These are phyloP conservation scores for Salisapilia sapeloensis DNA, from an alignment of 352 stramenopile genomes.

Conservation along the genomic window DNA sequence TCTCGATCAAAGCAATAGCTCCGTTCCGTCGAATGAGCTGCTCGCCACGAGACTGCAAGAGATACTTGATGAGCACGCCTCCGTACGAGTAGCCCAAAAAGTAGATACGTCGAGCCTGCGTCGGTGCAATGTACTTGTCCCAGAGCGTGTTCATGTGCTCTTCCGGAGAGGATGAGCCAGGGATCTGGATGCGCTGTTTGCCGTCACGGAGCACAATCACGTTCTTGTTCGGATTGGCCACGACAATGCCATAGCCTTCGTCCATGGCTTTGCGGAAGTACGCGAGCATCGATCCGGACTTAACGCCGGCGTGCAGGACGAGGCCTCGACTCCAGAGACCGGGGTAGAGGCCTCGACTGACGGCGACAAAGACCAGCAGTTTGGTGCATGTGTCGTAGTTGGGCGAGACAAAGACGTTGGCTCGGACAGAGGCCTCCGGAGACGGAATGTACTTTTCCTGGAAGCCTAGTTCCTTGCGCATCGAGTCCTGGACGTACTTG, in stretches of 20 bases:
- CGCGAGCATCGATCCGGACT: conserved; percentile 76
- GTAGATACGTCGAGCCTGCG: conserved; percentile 49
- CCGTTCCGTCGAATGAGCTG: conserved; percentile 77
- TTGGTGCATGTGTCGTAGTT: conserved; percentile 74
- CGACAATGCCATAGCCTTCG: conserved; percentile 74
- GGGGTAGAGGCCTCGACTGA: conserved; percentile 61
- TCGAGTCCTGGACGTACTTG: conserved; percentile 76
- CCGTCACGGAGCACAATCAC: conserved; percentile 64
- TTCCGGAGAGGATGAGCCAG: conserved; percentile 63
- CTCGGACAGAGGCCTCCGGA: conserved; percentile 50
- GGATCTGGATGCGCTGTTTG: conserved; percentile 72
- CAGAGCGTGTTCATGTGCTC: conserved; percentile 82
- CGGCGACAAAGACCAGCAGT: conserved; percentile 71
- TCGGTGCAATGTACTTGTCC: conserved; percentile 59
- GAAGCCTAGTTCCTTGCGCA: conserved; percentile 64
- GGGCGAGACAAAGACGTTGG: conserved; percentile 67
- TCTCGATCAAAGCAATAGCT: conserved; percentile 76
- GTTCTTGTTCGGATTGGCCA: conserved; percentile 84
- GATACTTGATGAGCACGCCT: conserved; percentile 78
- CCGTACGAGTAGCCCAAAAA: conserved; percentile 82
- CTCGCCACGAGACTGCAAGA: conserved; percentile 71
- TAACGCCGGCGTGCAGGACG: conserved; percentile 72
- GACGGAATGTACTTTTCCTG: conserved; percentile 54
- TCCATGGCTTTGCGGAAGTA: conserved; percentile 80
- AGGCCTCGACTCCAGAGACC: conserved; percentile 75